Conservation (phyloP, 352 stramenopile species). For the Pilasporangium apinafurcum region DNA sequence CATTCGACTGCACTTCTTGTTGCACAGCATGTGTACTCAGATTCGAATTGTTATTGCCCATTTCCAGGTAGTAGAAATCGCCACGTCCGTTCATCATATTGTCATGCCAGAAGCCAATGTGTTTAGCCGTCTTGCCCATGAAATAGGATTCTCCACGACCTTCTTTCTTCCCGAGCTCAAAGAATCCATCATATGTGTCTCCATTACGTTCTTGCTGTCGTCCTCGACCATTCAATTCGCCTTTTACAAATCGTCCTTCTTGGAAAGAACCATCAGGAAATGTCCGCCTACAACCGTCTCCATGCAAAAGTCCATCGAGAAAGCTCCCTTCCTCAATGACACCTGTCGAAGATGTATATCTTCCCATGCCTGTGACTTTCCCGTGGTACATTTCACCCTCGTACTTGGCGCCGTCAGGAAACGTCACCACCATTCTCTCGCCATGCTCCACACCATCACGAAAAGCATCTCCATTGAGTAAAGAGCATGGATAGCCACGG, state of each 20-base stretch:
- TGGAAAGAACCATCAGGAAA: conserved; percentile 43
- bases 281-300: conserved; percentile 26
- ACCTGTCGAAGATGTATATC: conserved; percentile 53
- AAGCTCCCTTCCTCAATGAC: conserved; percentile 64
- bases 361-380: conserved; percentile 38
- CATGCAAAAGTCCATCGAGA: conserved; percentile 46
- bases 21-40: background rate
- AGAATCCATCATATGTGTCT: conserved; percentile 57
- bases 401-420: conserved; percentile 58
- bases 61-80: conserved; percentile 40
- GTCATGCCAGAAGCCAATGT: conserved; percentile 63
- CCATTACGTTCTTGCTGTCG: conserved; percentile 28
- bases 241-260: conserved; percentile 37
- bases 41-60: background rate
- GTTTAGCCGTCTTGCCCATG: conserved; percentile 22
- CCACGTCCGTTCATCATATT: conserved; percentile 54
- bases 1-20: conserved; percentile 1
- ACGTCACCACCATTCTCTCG: conserved; percentile 33
- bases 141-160: conserved; percentile 36
- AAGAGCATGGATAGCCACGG: conserved; percentile 20
- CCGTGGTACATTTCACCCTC: conserved; percentile 63
- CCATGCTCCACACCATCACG: conserved; percentile 42
- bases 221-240: conserved; percentile 38
- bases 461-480: conserved; percentile 48
- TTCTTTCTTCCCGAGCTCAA: conserved; percentile 38